Conservation (phyloP, 1,139 yeast genomes). For the Yamadazyma dendronema region DNA sequence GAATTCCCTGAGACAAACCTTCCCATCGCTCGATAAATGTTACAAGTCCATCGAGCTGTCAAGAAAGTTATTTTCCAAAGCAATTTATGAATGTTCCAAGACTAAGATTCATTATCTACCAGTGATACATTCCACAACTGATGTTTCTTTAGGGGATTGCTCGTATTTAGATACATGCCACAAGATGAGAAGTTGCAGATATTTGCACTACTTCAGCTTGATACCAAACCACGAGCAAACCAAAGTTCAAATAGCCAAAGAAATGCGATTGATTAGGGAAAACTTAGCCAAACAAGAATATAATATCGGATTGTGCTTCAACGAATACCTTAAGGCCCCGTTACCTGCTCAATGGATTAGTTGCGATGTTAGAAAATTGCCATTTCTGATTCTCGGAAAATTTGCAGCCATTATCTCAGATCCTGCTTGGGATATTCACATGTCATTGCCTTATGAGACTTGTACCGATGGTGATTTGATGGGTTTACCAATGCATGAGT, state of each 20-base stretch:
- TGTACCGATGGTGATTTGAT: constrained; percentile 72
- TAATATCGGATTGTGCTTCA: constrained; percentile 56
- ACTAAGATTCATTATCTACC: constrained; percentile 63
- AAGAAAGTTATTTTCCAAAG: constrained; percentile 23
- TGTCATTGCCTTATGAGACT: constrained; percentile 77
- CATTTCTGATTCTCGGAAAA: constrained; percentile 70
- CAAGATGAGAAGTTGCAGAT: constrained; percentile 76
- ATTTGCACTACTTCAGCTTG: constrained; percentile 73
- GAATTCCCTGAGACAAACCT: constrained; percentile 15
- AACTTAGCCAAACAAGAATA: constrained; percentile 38
- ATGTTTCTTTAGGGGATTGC: constrained; percentile 78
- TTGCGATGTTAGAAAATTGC: constrained; percentile 74
- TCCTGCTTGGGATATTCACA: constrained; percentile 88
- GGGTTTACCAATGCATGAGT: constrained; percentile 58
- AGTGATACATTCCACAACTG: constrained; percentile 54
- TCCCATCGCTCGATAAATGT: constrained; percentile 19
- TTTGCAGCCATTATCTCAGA: constrained; percentile 88
- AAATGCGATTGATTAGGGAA: constrained; percentile 16
- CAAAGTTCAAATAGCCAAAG: constrained; percentile 10
- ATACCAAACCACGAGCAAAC: constrained; percentile 32
- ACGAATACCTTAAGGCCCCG: constrained; percentile 26
- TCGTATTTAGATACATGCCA: constrained; percentile 93
- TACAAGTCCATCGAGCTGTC: constrained; percentile 19
- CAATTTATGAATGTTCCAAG: constrained; percentile 41
- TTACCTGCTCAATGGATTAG: constrained; percentile 81